Base-by-base conservation (phyloP, 495 filamentous ascomycete species). In the Hyaloscypha bicolor region DNA sequence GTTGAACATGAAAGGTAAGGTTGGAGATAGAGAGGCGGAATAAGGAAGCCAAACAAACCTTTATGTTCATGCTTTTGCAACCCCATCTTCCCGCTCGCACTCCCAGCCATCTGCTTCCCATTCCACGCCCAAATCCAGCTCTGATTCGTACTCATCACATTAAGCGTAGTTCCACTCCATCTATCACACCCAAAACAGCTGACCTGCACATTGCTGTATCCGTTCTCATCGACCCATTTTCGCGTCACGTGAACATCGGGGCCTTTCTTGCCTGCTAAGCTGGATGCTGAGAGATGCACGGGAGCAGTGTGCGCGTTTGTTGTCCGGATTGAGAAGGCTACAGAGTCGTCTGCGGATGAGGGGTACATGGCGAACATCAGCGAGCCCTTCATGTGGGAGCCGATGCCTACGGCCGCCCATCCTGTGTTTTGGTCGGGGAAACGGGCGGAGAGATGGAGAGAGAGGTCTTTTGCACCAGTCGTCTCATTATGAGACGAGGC, bases 351-450 rank as follows among this genome's bases (percentile, higher is more conserved):
- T 19, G 42, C 1, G 4, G 42, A 16, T 4, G 42, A 48, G 9
- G 65, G 65, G 58, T 58, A 68, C 51, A 68, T 33, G 3, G 63
- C 37, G 48, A 68, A 63, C 65, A 68, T 68, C 51, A 63, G 32
- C 19, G 65, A 60, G 25, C 53, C 52, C 39, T 37, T n/a, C 65
- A 68, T 68, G 14, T 33, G 14, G 9, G 55, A 25, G 6, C 65
- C 65, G 6, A 68, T 25, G 6, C 65, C 65, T 14, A 68, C 14
- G 5, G 33, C 65, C 3, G 60, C 60, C 65, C 65, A 68, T 51
- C 65, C 65, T 30, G 16, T 52, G 14, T 51, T 19, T 19, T 30
- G 31, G 9, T 11, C 63, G 1, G 11, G 14, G 35, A 68, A 57
- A 3, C 53, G 30, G 14, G 60, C 65, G 2, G 65, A 63, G 16